Conservation (phyloP, 2,329 filamentous ascomycete genomes). For the Ophiostoma ulmi region DNA sequence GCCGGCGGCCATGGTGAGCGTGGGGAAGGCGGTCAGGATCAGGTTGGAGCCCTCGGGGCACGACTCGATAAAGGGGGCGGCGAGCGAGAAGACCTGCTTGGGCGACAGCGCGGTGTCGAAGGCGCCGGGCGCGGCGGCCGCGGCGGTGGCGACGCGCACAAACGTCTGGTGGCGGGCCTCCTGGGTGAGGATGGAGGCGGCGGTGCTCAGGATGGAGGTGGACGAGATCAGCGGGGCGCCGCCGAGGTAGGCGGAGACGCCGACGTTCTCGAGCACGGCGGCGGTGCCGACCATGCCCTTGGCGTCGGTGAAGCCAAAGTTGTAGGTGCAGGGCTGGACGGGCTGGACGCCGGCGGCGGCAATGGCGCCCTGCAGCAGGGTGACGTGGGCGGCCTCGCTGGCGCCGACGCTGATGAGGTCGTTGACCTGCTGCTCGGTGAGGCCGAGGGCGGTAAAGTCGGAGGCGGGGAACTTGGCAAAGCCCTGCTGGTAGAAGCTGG, state of each 20-base stretch:
- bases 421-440: conserved; percentile 49
- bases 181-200: conserved; percentile 65
- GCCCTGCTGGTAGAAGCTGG: conserved; percentile 65
- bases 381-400: conserved; percentile 60
- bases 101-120: conserved; percentile 67
- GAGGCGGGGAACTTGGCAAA: conserved; percentile 60
- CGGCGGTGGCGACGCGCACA: conserved; percentile 56
- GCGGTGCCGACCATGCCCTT: conserved; percentile 64
- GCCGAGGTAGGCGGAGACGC: conserved; percentile 68
- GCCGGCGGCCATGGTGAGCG: conserved; percentile 47
- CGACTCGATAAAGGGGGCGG: conserved; percentile 64
- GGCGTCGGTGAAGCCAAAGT: conserved; percentile 64
- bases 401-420: conserved; percentile 58
- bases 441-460: conserved; percentile 60
- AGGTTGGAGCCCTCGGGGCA: conserved; percentile 64
- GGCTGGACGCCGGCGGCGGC: conserved; percentile 58
- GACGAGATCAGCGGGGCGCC: conserved; percentile 61
- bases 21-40: conserved; percentile 58
- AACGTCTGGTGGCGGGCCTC: conserved; percentile 71
- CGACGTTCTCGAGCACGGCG: conserved; percentile 65
- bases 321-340: conserved; percentile 65
- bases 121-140: conserved; percentile 58
- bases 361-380: conserved; percentile 55
- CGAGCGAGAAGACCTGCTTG: conserved; percentile 66
- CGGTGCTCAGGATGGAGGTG: conserved; percentile 57